These are phyloP conservation scores for Kwoniella sp. DNA, from an alignment of 768 basidiomycete genomes.

Conservation along the genomic window DNA sequence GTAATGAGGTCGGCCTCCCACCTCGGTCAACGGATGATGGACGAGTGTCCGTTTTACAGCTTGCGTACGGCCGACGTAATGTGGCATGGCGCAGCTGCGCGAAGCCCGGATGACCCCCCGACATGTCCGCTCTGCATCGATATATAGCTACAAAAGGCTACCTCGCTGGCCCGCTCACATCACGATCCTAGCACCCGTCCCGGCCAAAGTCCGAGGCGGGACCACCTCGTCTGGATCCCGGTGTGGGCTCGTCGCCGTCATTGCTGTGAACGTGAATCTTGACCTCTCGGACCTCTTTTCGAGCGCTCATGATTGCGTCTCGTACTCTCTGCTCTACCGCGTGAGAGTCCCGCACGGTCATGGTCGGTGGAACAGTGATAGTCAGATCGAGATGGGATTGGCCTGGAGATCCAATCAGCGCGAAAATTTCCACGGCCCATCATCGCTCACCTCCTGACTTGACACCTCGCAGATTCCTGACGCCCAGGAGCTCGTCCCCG, in stretches of 20 bases:
- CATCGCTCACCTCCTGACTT: slow-evolving; percentile 44
- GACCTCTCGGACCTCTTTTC: slow-evolving; percentile 49
- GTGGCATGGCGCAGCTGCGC: too few relatives aligned
- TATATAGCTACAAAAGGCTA: too few relatives aligned
- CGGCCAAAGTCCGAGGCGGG: slow-evolving; percentile 39
- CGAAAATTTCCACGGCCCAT: too few relatives aligned
- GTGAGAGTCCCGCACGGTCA: slow-evolving; percentile 61
- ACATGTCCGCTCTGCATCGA: too few relatives aligned
- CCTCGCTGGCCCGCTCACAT: too few relatives aligned
- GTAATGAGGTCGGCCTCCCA: too few relatives aligned
- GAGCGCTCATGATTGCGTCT: slow-evolving; percentile 43
- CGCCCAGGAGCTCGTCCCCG: slow-evolving; percentile 34
- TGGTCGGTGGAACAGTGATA: slow-evolving; percentile 61
- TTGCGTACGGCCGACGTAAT: too few relatives aligned
- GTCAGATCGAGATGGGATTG: slow-evolving; percentile 76
- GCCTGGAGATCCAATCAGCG: slow-evolving; percentile 55
- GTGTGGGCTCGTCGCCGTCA: slow-evolving; percentile 13
- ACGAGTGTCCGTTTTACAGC: too few relatives aligned
- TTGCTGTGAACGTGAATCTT: slow-evolving; percentile 48
- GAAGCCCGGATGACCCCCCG: too few relatives aligned
- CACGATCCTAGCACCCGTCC: slow-evolving; percentile 42
- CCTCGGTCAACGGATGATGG: too few relatives aligned
- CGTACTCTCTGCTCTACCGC: slow-evolving; percentile 62
- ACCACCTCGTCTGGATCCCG: not conserved
- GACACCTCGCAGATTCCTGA: slow-evolving; percentile 47